phyloP scores from a whole-genome alignment of 306 rosid genomes.

The Amphicarpaea edgeworthii region DNA sequence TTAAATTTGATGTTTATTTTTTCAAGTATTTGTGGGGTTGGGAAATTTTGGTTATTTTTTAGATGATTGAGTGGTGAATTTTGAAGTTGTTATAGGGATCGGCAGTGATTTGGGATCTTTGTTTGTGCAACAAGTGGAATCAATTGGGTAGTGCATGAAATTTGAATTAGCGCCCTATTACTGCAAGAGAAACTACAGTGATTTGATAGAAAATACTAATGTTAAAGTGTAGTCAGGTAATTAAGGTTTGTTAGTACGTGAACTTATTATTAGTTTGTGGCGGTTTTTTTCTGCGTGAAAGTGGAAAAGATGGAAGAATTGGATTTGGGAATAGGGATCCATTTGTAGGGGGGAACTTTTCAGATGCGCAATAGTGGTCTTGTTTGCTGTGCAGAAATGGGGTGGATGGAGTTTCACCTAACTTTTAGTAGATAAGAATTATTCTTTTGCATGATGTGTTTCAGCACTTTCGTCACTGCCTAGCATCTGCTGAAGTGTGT shows the following conservation, averaged over 20 bases:
- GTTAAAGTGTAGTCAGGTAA: neutral
- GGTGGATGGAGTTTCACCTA: slow-evolving; percentile 17
- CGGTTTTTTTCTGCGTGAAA: neutral
- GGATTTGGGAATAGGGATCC: neutral
- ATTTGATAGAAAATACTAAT: neutral
- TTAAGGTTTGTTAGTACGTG: slow-evolving; percentile 31
- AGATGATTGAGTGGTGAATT: slow-evolving; percentile 19
- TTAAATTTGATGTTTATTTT: neutral
- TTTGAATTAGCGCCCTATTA: slow-evolving; percentile 13
- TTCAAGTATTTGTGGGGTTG: neutral
- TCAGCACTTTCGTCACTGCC: neutral
- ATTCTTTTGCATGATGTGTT: slow-evolving; percentile 11
- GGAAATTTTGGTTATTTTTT: neutral
- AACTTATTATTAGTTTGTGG: neutral
- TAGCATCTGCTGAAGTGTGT: slow-evolving; percentile 5
- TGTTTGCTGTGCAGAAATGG: neutral
- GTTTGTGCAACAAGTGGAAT: neutral
- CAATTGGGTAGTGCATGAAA: slow-evolving; percentile 13
- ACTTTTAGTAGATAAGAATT: neutral
- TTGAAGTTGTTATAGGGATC: slow-evolving; percentile 31
- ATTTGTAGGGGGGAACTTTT: slow-evolving; percentile 18
- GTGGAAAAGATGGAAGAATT: slow-evolving; percentile 10
- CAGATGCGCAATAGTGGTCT: slow-evolving; percentile 8
- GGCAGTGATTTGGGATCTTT: slow-evolving; percentile 29
- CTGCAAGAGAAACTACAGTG: slow-evolving; percentile 16